phyloP scores from a whole-genome alignment of 2,329 filamentous ascomycete species.

The Colletotrichum endophyticum region DNA sequence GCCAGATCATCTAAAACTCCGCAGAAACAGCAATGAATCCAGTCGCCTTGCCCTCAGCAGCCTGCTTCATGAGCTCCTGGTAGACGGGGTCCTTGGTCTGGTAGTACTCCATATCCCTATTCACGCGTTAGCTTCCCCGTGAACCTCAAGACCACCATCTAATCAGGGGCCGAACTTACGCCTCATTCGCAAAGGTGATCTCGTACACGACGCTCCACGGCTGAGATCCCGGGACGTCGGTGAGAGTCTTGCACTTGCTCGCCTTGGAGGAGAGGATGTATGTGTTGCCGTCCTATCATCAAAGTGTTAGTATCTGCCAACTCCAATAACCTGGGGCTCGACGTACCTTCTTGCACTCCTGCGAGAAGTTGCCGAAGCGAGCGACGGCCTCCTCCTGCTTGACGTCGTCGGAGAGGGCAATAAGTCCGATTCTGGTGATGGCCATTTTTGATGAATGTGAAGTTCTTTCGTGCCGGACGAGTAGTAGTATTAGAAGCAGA shows the following conservation, averaged over 20 bases:
- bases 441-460: not conserved
- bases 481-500: not conserved
- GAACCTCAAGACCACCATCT: not conserved
- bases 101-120: conserved; percentile 18
- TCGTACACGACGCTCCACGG: conserved; percentile 12
- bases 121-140: not conserved
- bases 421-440: conserved; percentile 15
- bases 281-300: not conserved
- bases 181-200: conserved; percentile 10
- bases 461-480: not conserved
- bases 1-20: not conserved
- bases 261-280: conserved; percentile 17
- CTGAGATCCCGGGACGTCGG: conserved; percentile 10
- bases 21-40: conserved; percentile 7
- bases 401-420: conserved; percentile 7
- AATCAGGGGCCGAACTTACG: not conserved
- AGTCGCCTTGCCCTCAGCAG: conserved; percentile 13
- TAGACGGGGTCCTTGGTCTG: conserved; percentile 15
- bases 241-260: conserved; percentile 15
- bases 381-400: conserved; percentile 6
- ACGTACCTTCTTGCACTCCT: conserved; percentile 7
- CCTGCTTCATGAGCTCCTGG: conserved; percentile 15
- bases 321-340: accelerated
- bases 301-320: not conserved
- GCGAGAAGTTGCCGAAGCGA: conserved; percentile 5